Base-by-base conservation (phyloP, 208 protist genomes). In the Trypanosomatidae sp. region DNA sequence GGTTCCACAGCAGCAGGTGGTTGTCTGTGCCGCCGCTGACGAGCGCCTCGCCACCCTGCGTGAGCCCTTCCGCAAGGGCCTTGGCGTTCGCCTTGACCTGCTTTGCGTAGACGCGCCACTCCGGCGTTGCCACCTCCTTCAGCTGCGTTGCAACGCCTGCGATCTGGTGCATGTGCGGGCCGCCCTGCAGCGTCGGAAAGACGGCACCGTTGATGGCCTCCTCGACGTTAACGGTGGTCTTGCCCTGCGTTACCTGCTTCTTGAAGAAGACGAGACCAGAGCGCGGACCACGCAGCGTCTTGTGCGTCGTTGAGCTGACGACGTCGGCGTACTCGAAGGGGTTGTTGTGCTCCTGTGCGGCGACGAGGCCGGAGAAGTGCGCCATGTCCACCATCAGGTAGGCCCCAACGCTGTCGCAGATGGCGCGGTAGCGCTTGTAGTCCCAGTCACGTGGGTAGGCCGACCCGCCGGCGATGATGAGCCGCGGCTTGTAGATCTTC, bases 301-400 rank as follows among this genome's bases (percentile, higher is more conserved):
- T 99, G 95, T 99, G 99, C 39, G 99, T 99, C 39, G 99, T 99
- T n/a, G 99, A 99, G n/a, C 99, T 99, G 44, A 99, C 99, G 46
- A 99, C 83, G 86, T 99, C 99, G 52, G 90, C 98, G 79, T 92
- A 94, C 6, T 93, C 82, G 77, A 99, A 99, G 10, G 99, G 98
- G 22, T 76, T 84, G 58, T 86, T 73, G 49, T 93, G 77, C 49
- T 90, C 82, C 25, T 93, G 81, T 41, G 94, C 91, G 1, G 98
- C 96, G 39, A 99, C 93, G 17, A 99, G 87, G 28, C 98, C 98
- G 33, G 88, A 86, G 53, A 97, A 99, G 91, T 99, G 99, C 17
- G 99, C 98, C 98, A 99, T 99, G 89, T 99, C 99, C 77, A 94
- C 90, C 83, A 99, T 92, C 9, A 99, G 85, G 58, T 95, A 91